These are phyloP conservation scores for Plasmodium billcollinsi DNA, from an alignment of 169 alveolate genomes.

Conservation along the genomic window DNA sequence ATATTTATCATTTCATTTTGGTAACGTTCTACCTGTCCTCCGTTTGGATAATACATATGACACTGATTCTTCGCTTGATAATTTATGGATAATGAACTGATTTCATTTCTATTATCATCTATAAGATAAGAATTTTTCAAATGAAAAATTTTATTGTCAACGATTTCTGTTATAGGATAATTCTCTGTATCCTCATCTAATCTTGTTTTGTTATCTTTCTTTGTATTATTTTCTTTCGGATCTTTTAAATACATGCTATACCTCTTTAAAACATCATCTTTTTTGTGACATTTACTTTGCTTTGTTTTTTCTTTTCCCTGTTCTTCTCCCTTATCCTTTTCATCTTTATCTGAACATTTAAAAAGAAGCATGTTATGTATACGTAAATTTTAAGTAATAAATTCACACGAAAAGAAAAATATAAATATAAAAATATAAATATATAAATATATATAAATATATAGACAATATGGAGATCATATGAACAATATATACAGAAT, in stretches of 20 bases:
- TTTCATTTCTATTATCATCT: neutral
- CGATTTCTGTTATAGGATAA: neutral
- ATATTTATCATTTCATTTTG: neutral
- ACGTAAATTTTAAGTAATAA: neutral
- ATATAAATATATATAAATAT: neutral
- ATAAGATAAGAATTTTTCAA: neutral
- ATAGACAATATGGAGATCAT: too few relatives aligned
- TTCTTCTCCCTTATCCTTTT: neutral
- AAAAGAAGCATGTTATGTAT: neutral
- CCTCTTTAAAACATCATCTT: neutral
- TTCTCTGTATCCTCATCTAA: conserved; percentile 1
- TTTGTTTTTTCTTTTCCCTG: neutral
- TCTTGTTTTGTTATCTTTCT: conserved; percentile 1
- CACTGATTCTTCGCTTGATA: too few relatives aligned
- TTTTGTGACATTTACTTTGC: neutral
- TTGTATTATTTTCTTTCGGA: neutral
- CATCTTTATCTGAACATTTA: neutral
- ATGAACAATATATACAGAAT: too few relatives aligned
- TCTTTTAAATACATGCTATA: neutral
- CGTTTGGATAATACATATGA: too few relatives aligned
- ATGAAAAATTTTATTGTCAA: conserved; percentile 9
- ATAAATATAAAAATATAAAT: neutral
- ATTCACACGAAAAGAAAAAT: neutral
- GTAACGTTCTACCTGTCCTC: neutral
- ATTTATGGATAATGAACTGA: neutral